Percentiles rank a stretch among this genome's conserved stretches.
Conservation (phyloP, 2,329 filamentous ascomycete species). For the Fusarium brachygibbosum region DNA sequence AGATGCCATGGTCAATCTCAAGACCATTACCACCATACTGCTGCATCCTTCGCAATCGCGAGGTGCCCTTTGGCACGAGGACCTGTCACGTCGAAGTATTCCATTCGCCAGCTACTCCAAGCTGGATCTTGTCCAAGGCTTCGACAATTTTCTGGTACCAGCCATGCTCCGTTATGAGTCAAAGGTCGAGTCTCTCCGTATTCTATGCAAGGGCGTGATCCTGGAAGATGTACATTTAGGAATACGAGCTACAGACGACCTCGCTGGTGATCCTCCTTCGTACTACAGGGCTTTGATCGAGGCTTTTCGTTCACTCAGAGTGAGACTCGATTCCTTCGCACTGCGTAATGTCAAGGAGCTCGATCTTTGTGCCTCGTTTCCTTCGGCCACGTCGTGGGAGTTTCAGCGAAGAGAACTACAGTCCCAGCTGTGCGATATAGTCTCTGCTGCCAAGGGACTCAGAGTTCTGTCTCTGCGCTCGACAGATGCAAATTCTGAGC, state of each 20-base stretch:
- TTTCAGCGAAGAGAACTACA: neutral
- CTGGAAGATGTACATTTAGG: neutral
- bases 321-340: neutral
- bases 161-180: neutral
- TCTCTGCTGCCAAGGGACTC: neutral
- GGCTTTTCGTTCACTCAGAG: neutral
- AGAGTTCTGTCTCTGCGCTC: neutral
- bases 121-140: neutral
- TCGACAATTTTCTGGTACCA: neutral
- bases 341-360: neutral
- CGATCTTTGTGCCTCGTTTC: neutral
- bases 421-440: neutral
- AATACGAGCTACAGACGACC: neutral
- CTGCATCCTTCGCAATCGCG: neutral
- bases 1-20: neutral
- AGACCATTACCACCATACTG: neutral
- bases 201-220: neutral
- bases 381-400: neutral
- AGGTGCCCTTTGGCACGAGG: neutral
- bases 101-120: rapidly evolving
- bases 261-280: neutral
- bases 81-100: neutral
- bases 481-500: neutral
- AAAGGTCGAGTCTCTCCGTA: neutral
- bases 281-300: constrained; percentile 1